phyloP scores from a whole-genome alignment of 179 eudicot genomes.

The Vitellaria paradoxa region DNA sequence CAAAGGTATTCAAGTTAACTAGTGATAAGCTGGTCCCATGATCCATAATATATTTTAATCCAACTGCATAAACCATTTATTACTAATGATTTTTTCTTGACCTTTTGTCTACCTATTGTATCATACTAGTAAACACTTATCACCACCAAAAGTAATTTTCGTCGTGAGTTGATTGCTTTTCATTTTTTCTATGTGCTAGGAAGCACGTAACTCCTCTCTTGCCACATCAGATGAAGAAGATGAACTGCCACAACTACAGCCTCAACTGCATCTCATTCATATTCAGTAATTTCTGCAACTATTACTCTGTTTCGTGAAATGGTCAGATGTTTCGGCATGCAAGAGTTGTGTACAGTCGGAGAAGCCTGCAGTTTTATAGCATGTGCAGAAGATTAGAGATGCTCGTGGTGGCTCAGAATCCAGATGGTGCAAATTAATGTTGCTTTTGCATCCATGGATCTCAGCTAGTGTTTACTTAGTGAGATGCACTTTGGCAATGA shows the following conservation, averaged over 20 bases:
- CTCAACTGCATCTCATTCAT: constrained; percentile 12
- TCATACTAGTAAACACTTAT: neutral
- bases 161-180: neutral
- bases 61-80: neutral
- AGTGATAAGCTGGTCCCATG: neutral
- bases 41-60: neutral
- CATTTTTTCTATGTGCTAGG: constrained; percentile 17
- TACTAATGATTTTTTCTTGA: neutral
- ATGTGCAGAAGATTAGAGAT: neutral
- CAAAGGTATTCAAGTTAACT: too few relatives aligned
- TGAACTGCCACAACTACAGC: constrained; percentile 11
- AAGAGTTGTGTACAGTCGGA: neutral
- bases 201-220: constrained; percentile 1
- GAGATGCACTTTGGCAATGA: neutral
- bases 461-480: neutral
- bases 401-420: neutral
- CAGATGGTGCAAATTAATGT: neutral
- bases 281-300: neutral
- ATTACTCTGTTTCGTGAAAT: neutral
- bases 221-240: constrained; percentile 19
- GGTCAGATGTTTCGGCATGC: neutral
- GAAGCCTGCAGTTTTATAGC: neutral
- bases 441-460: neutral
- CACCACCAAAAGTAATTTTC: neutral
- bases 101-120: neutral